A percentile compares a stretch with the other conserved stretches of the same genome.
phyloP scores from a whole-genome alignment of 768 basidiomycete genomes.

The Mycena venus region DNA sequence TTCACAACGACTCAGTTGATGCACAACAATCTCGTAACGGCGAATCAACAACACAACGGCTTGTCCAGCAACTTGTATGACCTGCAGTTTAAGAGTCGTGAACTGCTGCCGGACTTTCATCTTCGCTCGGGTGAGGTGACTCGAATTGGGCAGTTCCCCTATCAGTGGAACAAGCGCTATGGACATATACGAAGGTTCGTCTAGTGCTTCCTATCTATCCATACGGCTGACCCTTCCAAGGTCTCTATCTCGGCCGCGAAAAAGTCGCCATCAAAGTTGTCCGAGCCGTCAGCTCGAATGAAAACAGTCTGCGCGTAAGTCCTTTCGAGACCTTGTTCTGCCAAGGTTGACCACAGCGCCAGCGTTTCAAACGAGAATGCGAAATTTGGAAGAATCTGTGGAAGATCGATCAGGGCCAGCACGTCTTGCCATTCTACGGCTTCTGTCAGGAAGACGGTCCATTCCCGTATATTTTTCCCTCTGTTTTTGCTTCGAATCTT shows the following conservation, averaged over 20 bases:
- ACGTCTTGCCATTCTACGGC: constrained; percentile 71
- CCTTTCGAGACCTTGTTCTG: neutral
- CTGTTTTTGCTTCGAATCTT: neutral
- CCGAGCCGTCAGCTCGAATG: constrained; percentile 63
- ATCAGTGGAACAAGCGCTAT: constrained; percentile 65
- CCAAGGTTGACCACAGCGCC: neutral
- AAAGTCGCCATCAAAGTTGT: constrained; percentile 71
- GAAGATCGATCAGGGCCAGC: constrained; percentile 62
- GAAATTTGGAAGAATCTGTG: constrained; percentile 69
- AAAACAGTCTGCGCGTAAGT: constrained; percentile 57
- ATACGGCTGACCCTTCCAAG: constrained; percentile 50
- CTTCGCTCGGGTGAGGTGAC: constrained; percentile 67
- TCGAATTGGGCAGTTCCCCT: constrained; percentile 61
- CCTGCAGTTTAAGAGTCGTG: constrained; percentile 60
- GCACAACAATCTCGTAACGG: constrained; percentile 46
- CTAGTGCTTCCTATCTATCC: too few species aligned
- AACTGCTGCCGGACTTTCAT: constrained; percentile 64
- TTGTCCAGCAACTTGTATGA: constrained; percentile 64
- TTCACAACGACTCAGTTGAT: constrained; percentile 41
- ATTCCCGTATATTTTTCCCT: constrained; percentile 58
- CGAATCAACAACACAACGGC: constrained; percentile 55
- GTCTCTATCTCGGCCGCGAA: constrained; percentile 64
- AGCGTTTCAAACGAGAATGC: constrained; percentile 69
- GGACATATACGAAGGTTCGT: constrained; percentile 37
- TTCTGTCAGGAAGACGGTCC: constrained; percentile 70